phyloP scores from a whole-genome alignment of 768 basidiomycete species.

The Krasilnikovozyma curviuscula region DNA sequence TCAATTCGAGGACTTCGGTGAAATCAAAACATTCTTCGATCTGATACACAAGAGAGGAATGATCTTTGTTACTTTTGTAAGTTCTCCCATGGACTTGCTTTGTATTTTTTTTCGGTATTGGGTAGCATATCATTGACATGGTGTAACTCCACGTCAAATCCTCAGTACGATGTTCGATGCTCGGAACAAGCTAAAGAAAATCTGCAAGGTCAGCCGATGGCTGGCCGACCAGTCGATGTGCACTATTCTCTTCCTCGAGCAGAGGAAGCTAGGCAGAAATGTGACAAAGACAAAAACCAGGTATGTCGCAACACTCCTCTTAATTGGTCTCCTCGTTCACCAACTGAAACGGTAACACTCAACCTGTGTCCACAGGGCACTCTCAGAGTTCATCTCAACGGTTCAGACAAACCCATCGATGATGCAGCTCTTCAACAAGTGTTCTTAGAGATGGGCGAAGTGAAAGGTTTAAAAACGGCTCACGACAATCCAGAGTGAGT shows the following conservation, averaged over 20 bases:
- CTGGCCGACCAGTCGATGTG: slow-evolving; percentile 83
- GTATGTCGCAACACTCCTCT: slow-evolving; percentile 29
- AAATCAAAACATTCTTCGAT: slow-evolving; percentile 95
- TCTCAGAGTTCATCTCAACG: slow-evolving; percentile 55
- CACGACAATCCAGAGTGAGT: slow-evolving; percentile 28
- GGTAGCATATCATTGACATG: not conserved
- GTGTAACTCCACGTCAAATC: not conserved
- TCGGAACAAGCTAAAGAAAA: slow-evolving; percentile 81
- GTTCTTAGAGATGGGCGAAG: slow-evolving; percentile 76
- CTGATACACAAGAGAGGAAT: slow-evolving; percentile 87
- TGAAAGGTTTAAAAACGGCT: slow-evolving; percentile 50
- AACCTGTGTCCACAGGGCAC: slow-evolving; percentile 41
- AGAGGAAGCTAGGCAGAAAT: slow-evolving; percentile 43
- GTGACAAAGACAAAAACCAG: slow-evolving; percentile 65
- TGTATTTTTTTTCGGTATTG: not conserved
- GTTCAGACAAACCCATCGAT: slow-evolving; percentile 53
- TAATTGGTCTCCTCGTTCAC: not conserved
- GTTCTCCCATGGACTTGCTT: slow-evolving; percentile 26
- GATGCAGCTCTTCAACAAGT: slow-evolving; percentile 69
- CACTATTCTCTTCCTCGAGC: slow-evolving; percentile 90
- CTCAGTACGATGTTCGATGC: slow-evolving; percentile 73
- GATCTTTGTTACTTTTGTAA: slow-evolving; percentile 95
- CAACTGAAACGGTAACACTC: not conserved
- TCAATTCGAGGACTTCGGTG: slow-evolving; percentile 80
- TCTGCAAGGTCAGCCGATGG: slow-evolving; percentile 72